phyloP scores from a whole-genome alignment of 2,329 filamentous ascomycete species.

The Dothidotthia symphoricarpi region DNA sequence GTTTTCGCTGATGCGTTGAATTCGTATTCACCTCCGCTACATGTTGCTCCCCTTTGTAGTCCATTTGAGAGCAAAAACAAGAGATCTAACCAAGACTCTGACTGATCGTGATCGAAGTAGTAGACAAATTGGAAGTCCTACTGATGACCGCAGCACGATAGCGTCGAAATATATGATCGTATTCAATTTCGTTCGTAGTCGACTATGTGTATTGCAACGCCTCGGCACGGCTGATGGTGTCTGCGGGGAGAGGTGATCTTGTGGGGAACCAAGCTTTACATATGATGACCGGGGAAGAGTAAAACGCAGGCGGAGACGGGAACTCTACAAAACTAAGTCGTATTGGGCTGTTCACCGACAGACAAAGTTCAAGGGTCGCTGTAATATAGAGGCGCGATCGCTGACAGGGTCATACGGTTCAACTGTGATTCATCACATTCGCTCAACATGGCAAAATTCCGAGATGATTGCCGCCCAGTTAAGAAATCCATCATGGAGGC shows the following conservation, averaged over 20 bases:
- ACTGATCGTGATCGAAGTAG: too few species aligned
- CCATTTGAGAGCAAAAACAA: slow-evolving; percentile 19
- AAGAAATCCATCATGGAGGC: slow-evolving; percentile 21
- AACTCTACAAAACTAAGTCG: slow-evolving; percentile 16
- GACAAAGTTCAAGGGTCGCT: neutral
- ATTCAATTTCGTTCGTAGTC: neutral
- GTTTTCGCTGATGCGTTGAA: slow-evolving; percentile 13
- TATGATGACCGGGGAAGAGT: slow-evolving; percentile 11
- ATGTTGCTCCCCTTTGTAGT: slow-evolving; percentile 17
- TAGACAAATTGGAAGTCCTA: too few species aligned
- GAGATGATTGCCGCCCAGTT: slow-evolving; percentile 30
- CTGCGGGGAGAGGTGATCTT: slow-evolving; percentile 13
- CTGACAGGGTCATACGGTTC: slow-evolving; percentile 20
- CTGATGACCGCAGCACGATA: too few species aligned
- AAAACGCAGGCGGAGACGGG: slow-evolving; percentile 28
- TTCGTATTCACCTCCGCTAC: slow-evolving; percentile 20
- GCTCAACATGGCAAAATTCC: slow-evolving; percentile 30
- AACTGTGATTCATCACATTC: slow-evolving; percentile 18
- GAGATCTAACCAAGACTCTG: too few species aligned
- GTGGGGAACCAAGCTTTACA: slow-evolving; percentile 34
- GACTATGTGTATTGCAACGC: neutral
- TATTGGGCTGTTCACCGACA: slow-evolving; percentile 19
- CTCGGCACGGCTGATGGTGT: neutral
- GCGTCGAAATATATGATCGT: too few species aligned
- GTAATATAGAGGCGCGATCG: slow-evolving; percentile 23